phyloP scores from a whole-genome alignment of 228 moss, liverwort and hornwort genomes.

The Sphagnum fallax region DNA sequence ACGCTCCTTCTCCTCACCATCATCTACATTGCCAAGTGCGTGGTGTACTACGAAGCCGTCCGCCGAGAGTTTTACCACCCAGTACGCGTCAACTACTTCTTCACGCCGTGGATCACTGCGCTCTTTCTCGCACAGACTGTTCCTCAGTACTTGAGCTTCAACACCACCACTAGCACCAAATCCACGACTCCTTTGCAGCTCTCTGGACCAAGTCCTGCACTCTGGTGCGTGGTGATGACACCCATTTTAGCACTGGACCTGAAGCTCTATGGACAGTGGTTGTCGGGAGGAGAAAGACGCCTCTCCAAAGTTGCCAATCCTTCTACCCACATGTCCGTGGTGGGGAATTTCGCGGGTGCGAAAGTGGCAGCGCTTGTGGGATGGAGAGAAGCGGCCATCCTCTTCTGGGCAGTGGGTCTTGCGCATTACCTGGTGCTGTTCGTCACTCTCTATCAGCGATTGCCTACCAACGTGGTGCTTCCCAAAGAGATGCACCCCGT shows the following conservation, averaged over 20 bases:
- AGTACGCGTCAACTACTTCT: conserved; percentile 21
- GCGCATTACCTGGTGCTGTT: conserved; percentile 17
- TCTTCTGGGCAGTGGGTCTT: conserved; percentile 20
- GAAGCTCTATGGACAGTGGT: conserved; percentile 18
- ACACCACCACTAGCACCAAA: not conserved
- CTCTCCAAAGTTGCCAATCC: conserved; percentile 20
- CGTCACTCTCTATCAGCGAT: conserved; percentile 18
- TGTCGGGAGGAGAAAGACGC: conserved; percentile 11
- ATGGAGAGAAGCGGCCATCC: conserved; percentile 9
- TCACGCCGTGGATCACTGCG: conserved; percentile 18
- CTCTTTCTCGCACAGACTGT: conserved; percentile 11
- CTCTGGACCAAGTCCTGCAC: not conserved
- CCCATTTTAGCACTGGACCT: conserved; percentile 18
- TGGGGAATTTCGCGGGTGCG: conserved; percentile 17
- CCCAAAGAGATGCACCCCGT: conserved; percentile 5
- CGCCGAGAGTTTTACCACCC: conserved; percentile 20
- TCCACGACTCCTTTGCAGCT: not conserved
- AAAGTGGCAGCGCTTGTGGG: conserved; percentile 10
- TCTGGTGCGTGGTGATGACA: conserved; percentile 13
- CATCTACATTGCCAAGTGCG: conserved; percentile 6
- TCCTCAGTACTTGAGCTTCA: not conserved
- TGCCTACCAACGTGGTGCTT: conserved; percentile 9
- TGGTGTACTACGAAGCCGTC: conserved; percentile 17
- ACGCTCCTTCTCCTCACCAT: conserved; percentile 1
- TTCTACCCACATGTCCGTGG: conserved; percentile 15